Conservation (phyloP, 345 rosid genomes). For the Pistacia vera region DNA sequence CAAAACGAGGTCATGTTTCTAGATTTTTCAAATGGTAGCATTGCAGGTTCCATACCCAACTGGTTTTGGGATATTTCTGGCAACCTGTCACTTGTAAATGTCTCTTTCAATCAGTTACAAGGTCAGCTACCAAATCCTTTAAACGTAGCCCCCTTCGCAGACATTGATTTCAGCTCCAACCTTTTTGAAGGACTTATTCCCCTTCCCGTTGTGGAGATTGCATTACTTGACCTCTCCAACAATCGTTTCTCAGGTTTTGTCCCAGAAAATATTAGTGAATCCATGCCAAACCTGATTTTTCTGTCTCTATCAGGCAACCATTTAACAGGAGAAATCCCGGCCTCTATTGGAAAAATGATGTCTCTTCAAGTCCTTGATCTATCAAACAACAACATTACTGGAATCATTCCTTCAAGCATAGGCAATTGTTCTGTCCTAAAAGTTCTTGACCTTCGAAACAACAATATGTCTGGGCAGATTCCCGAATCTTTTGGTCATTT, state of each 20-base stretch:
- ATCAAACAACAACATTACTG: slow-evolving; percentile 35
- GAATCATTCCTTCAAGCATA: slow-evolving; percentile 34
- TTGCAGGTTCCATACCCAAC: slow-evolving; percentile 36
- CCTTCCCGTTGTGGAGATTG: slow-evolving; percentile 24
- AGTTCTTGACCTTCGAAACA: slow-evolving; percentile 33
- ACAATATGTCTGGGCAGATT: slow-evolving; percentile 32
- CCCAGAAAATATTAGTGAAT: slow-evolving; percentile 21
- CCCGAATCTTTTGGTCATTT: slow-evolving; percentile 36
- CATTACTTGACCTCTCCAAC: slow-evolving; percentile 35
- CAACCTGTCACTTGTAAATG: slow-evolving; percentile 30
- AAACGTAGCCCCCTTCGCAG: slow-evolving; percentile 17
- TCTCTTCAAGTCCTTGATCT: slow-evolving; percentile 32
- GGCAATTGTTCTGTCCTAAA: slow-evolving; percentile 29
- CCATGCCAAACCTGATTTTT: slow-evolving; percentile 29
- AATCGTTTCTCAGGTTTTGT: slow-evolving; percentile 34
- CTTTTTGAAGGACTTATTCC: slow-evolving; percentile 29
- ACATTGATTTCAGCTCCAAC: slow-evolving; percentile 41
- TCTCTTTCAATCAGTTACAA: slow-evolving; percentile 33
- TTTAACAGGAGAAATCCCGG: slow-evolving; percentile 27
- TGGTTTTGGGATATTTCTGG: slow-evolving; percentile 54
- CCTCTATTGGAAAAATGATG: no score
- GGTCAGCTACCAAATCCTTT: slow-evolving; percentile 34
- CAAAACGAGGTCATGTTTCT: slow-evolving; percentile 22
- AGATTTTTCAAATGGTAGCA: slow-evolving; percentile 45
- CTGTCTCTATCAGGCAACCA: slow-evolving; percentile 35